These are phyloP conservation scores for Suillus cothurnatus DNA, from an alignment of 768 basidiomycete genomes.

Conservation along the genomic window DNA sequence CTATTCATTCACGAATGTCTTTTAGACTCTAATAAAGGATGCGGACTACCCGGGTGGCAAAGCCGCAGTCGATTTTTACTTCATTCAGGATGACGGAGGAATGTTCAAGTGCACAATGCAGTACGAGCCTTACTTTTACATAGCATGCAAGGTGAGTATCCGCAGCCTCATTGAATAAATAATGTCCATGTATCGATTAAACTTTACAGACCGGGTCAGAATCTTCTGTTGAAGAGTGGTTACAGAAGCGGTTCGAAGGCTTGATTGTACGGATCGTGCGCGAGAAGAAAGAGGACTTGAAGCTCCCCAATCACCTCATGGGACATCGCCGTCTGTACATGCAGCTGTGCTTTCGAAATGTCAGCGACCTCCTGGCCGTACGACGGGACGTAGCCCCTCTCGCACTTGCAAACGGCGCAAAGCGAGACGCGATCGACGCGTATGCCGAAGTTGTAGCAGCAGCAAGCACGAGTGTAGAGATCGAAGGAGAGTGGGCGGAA, in stretches of 20 bases:
- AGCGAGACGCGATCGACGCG: conserved; percentile 93
- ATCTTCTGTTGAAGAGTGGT: conserved; percentile 91
- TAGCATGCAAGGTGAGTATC: conserved; percentile 84
- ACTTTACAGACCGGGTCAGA: conserved; percentile 74
- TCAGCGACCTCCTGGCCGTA: conserved; percentile 87
- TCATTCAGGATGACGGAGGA: conserved; percentile 94
- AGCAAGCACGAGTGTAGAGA: conserved; percentile 65
- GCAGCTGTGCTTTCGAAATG: conserved; percentile 88
- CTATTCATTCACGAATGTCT: background rate
- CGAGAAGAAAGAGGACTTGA: conserved; percentile 89
- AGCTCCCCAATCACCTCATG: conserved; percentile 94
- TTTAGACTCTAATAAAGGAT: conserved; percentile 84
- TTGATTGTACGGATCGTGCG: conserved; percentile 76
- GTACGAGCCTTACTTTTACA: conserved; percentile 94
- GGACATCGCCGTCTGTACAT: conserved; percentile 91
- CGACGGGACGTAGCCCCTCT: conserved; percentile 89
- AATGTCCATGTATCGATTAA: conserved; percentile 2
- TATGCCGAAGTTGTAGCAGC: conserved; percentile 95
- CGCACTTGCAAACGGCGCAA: conserved; percentile 86
- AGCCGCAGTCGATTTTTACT: conserved; percentile 94
- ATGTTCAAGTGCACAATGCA: conserved; percentile 94
- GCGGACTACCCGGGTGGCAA: conserved; percentile 81
- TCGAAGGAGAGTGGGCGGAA: conserved; percentile 66
- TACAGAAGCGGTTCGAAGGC: conserved; percentile 92
- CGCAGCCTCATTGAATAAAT: background rate